Base-by-base conservation (phyloP, 1,284 basidiomycete genomes). In the Lentinus polychrous region DNA sequence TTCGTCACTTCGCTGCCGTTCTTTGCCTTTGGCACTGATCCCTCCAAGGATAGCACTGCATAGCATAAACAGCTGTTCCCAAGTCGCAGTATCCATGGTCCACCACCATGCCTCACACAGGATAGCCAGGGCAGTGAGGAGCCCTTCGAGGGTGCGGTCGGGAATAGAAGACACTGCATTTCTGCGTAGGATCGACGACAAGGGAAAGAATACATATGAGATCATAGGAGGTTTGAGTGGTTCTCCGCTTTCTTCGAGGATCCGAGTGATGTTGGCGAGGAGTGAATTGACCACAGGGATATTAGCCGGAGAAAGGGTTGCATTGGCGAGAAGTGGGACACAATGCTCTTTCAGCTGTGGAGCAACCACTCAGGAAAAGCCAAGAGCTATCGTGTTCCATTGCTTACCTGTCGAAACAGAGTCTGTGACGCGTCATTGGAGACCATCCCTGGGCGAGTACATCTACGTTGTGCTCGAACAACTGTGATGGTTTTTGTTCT, bases 61-160 rank as follows among this genome's bases (percentile, higher is more conserved):
- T 23, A 96, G 73, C 68, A 85, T 86, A 66, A 94, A 90, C 15
- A 93, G 67, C 60, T 95, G 91, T 58, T 88, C 83, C 88, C 91
- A 86, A 18, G 80, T 62, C 27, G 76, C 75, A 7, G 76, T 57
- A 34, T 85, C 81, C 54, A 80, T 80, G 7, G 68, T 66, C 78
- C 85, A 87, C 91, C 92, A 95, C 78, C 83, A 85, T 27, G 69
- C 66, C 15, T 85, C 76, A 53, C 74, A 80, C n/a, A 95, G 68
- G 0, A 76, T 57, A 0, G 70, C 63, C 23, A 95, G 68, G 4
- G 78, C 67, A n/a, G 70, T 57, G 52, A 95, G 72, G 22, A 92
- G 66, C 49, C 78, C 79, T 63, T 94, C 90, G 46, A 95, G 69
- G 20, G 92, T 69, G 55, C 81, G 80, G 60, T 94, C 87, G 7